A percentile compares a stretch with the other conserved stretches of the same genome.
Evolutionary conservation across 179 eudicot genomes (phyloP).

Genomic region (Sideroxylon spinosum): DNA sequence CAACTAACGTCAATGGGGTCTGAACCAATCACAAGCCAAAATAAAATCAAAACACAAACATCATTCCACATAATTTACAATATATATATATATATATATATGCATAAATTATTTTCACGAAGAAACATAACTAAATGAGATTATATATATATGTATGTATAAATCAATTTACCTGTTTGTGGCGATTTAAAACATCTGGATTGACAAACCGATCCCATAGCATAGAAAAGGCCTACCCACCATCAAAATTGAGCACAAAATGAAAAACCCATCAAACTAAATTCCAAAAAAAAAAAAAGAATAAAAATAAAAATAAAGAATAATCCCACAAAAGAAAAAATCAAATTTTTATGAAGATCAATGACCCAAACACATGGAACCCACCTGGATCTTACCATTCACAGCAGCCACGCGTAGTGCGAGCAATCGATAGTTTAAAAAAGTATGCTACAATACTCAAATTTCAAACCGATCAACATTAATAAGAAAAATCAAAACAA

Average conservation of each 20-base stretch:
- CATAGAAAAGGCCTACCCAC: conserved; percentile 53
- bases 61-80: too few species aligned
- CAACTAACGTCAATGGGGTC: conserved; percentile 91
- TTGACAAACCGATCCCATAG: conserved; percentile 59
- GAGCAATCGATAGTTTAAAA: too few species aligned
- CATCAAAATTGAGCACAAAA: conserved; percentile 7
- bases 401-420: conserved; percentile 73
- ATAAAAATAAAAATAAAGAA: neutral
- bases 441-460: too few species aligned
- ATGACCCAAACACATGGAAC: conserved; percentile 17
- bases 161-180: conserved; percentile 51
- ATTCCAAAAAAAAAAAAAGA: conserved; percentile 6
- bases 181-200: conserved; percentile 71
- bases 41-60: conserved; percentile 9
- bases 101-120: neutral
- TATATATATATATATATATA: neutral
- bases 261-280: conserved; percentile 8
- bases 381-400: conserved; percentile 78
- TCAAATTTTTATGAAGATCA: conserved; percentile 2
- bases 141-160: neutral
- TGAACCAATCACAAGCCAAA: conserved; percentile 23
- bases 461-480: too few species aligned
- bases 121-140: neutral
- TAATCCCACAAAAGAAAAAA: neutral
- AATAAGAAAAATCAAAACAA: too few species aligned